Base-by-base conservation (phyloP, 1,139 yeast genomes). In the Blastobotrys arbuscula region DNA sequence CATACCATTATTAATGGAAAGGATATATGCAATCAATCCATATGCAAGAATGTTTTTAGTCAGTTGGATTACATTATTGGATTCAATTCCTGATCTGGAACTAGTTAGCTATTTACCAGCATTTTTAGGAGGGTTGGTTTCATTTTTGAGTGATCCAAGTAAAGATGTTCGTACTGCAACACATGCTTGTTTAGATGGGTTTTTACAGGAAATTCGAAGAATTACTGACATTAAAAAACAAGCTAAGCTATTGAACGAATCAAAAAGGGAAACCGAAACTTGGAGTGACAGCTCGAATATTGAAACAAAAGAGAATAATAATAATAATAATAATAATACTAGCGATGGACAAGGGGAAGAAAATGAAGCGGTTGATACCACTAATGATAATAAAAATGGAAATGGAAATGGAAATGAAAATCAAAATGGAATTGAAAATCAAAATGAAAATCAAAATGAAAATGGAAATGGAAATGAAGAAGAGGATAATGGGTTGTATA, bases 11-110 rank as follows among this genome's bases (percentile, higher is more conserved):
- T 70, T 94, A 44, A 80, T 86, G 57, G 98, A 94, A 64, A 74
- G 98, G 56, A 87, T 94, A 69, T 88, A 88, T 61, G 92, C 92
- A 1, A 83, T 86, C 34, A 95, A 92, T 59, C 97, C 97, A 3
- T 87, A 86, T 62, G 90, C 97, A 0, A 77, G 96, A 56, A 84
- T 89, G 69, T 92, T 92, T 60, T 71, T 94, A 53, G 92, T 92
- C 10, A 84, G 95, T 45, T 94, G 98, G 98, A 76, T 94, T 45
- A 86, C 89, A 52, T 76, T 94, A 21, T 73, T 94, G 46, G 95
- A 92, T 65, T 89, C 94, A 20, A 88, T 92, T 13, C 98, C 99
- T 0, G 94, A 92, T 44, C 72, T 92, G 53, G 97, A 92, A 59
- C 71, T 94, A 52, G 82, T 92, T 20, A 79, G 95, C 0, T 92